Base-by-base conservation (phyloP, 441 rosid species). In the Populus trichocarpa region DNA sequence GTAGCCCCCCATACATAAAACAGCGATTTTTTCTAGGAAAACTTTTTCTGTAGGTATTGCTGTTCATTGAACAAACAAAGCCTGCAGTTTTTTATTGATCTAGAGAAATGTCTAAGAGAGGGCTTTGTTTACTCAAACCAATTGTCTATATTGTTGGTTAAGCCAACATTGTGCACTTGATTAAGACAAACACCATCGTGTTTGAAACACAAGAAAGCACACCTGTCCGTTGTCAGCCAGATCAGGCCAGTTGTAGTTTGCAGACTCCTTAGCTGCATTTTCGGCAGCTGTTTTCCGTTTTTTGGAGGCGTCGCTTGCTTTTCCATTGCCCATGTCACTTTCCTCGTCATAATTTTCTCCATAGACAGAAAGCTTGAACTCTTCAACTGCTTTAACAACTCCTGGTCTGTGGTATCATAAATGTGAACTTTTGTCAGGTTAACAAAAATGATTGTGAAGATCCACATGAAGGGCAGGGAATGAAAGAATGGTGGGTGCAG, bases 201-300 rank as follows among this genome's bases (percentile, higher is more conserved):
- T 2, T 50, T 50, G 13, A 18, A 33, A 16, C 6, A 67, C 30
- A 57, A 57, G 9, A 75, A 74, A 57, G 25, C 66, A 75, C 22
- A 96, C 99, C 97, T 93, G 85, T 77, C 98, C 98, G 36, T 85
- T 81, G 82, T 92, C 89, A 13, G 98, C 96, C 76, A 96, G 94
- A 78, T 82, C 90, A 13, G 79, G 83, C 97, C 91, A 96, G 77
- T 91, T 84, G 80, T 87, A 96, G 68, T 83, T 86, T 42, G 85
- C 85, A 71, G 77, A 77, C 79, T 77, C 86, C 81, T 83, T 85
- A 11, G 67, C 81, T 0, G 89, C 97, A 83, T 82, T 83, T 68
- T 86, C 92, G 13, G 84, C 72, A 71, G 77, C 75, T 20, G 91
- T 89, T 87, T 94, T 96, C 59, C 99, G 90, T 80, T 94, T 96